Evolutionary conservation across 768 basidiomycete species (phyloP).

Genomic region (Termitomyces eurrhizus): DNA sequence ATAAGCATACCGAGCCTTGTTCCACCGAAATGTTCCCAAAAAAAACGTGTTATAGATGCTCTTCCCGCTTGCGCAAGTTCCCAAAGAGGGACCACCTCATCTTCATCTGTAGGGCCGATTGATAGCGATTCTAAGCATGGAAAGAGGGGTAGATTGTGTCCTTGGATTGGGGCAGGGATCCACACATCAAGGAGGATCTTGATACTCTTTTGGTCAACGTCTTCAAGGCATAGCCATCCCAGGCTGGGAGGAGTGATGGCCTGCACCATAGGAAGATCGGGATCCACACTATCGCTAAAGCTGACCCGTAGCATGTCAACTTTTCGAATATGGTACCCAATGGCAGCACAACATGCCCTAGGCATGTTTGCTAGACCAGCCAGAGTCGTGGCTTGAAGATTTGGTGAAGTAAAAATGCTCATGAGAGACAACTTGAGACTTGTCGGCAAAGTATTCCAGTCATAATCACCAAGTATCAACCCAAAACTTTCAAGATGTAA

Average conservation of each 20-base stretch:
- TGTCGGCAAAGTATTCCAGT: conserved; percentile 1
- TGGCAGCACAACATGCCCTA: conserved; percentile 3
- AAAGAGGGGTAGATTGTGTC: neutral
- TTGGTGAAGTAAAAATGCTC: neutral
- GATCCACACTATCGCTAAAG: neutral
- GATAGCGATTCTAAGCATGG: neutral
- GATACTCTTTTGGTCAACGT: conserved; percentile 1
- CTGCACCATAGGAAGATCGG: neutral
- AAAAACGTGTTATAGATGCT: conserved; percentile 1
- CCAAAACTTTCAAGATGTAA: neutral
- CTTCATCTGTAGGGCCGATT: conserved; percentile 3
- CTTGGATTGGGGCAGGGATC: neutral
- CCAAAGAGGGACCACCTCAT: neutral
- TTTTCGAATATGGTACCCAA: neutral
- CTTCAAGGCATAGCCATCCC: conserved; percentile 5
- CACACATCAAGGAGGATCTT: conserved; percentile 1
- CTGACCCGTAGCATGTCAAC: neutral
- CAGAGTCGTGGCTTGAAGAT: neutral
- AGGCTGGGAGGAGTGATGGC: neutral
- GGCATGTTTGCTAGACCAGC: neutral
- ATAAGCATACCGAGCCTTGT: neutral
- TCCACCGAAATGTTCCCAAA: conserved; percentile 5
- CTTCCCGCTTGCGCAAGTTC: neutral
- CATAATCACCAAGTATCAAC: neutral
- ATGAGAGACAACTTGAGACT: conserved; percentile 6